phyloP scores from a whole-genome alignment of 441 rosid genomes.

The Daphne laureola region DNA sequence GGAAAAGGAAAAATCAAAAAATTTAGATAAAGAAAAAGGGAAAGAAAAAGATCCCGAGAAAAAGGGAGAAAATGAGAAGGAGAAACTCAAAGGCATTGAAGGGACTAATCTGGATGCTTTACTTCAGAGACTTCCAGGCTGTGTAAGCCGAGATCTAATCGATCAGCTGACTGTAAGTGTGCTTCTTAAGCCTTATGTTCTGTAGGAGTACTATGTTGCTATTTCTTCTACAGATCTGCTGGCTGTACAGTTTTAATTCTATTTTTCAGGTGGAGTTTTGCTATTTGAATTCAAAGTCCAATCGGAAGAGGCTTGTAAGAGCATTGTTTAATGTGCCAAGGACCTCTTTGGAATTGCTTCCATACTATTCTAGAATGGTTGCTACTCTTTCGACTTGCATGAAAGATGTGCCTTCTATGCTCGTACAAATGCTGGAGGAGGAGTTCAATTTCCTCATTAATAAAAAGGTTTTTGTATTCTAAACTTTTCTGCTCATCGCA shows the following conservation, averaged over 20 bases:
- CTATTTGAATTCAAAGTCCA: conserved; percentile 90
- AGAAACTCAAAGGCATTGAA: conserved; percentile 80
- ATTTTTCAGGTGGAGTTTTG: conserved; percentile 88
- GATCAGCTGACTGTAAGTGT: conserved; percentile 83
- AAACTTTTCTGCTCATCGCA: no score
- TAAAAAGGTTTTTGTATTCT: conserved; percentile 56
- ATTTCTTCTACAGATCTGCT: neutral
- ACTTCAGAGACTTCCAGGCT: conserved; percentile 93
- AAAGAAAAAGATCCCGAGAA: conserved; percentile 81
- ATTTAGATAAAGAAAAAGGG: conserved; percentile 70
- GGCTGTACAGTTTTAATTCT: conserved; percentile 9
- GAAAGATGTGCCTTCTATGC: conserved; percentile 89
- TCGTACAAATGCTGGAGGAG: conserved; percentile 95
- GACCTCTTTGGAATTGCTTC: conserved; percentile 90
- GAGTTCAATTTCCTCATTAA: conserved; percentile 93
- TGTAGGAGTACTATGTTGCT: neutral
- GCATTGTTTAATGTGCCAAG: conserved; percentile 95
- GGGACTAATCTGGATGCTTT: conserved; percentile 93
- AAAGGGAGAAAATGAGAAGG: conserved; percentile 80
- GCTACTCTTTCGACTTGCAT: conserved; percentile 90
- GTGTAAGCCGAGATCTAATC: conserved; percentile 95
- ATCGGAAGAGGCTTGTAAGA: conserved; percentile 89
- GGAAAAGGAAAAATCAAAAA: conserved; percentile 60
- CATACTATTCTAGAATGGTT: conserved; percentile 94
- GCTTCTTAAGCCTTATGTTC: conserved; percentile 17